Evolutionary conservation across 2,329 filamentous ascomycete genomes (phyloP).

Genomic region (Pseudogymnoascus pannorum): DNA sequence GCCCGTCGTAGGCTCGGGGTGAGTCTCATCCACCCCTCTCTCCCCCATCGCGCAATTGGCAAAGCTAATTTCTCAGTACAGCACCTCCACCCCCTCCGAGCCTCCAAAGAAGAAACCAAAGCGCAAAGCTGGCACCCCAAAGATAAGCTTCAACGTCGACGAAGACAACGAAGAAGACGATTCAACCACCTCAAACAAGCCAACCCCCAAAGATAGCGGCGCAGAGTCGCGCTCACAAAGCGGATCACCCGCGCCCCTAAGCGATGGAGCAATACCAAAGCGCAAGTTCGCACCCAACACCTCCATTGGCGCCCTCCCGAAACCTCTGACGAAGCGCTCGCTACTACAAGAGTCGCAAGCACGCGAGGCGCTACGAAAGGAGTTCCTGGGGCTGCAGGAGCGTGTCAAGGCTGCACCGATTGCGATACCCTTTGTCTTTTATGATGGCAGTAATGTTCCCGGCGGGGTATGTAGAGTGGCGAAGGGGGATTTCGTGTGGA

Average conservation of each 20-base stretch:
- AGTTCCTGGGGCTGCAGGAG: conserved; percentile 78
- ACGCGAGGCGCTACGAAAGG: conserved; percentile 64
- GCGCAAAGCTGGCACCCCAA: conserved; percentile 39
- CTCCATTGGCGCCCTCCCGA: conserved; percentile 58
- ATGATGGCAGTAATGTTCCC: conserved; percentile 85
- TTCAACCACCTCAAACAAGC: conserved; percentile 30
- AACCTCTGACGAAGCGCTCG: conserved; percentile 67
- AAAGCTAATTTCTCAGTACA: conserved; percentile 23
- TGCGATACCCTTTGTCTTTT: conserved; percentile 90
- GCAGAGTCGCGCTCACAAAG: conserved; percentile 27
- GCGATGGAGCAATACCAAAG: conserved; percentile 25
- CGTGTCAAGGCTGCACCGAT: conserved; percentile 85
- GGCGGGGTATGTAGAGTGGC: conserved; percentile 79
- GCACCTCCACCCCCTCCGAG: conserved; percentile 36
- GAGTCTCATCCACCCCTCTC: conserved; percentile 29
- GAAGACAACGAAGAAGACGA: conserved; percentile 47
- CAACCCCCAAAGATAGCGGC: conserved; percentile 31
- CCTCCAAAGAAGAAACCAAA: conserved; percentile 36
- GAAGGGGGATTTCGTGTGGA: conserved; percentile 89
- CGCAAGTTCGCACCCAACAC: conserved; percentile 55
- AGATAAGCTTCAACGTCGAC: conserved; percentile 61
- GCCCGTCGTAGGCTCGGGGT: conserved; percentile 44
- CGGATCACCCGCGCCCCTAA: conserved; percentile 22
- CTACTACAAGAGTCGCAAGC: conserved; percentile 73
- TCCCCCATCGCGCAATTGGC: not conserved